phyloP scores from a whole-genome alignment of 2,329 filamentous ascomycete genomes.

The Sordariomycetes sp. region DNA sequence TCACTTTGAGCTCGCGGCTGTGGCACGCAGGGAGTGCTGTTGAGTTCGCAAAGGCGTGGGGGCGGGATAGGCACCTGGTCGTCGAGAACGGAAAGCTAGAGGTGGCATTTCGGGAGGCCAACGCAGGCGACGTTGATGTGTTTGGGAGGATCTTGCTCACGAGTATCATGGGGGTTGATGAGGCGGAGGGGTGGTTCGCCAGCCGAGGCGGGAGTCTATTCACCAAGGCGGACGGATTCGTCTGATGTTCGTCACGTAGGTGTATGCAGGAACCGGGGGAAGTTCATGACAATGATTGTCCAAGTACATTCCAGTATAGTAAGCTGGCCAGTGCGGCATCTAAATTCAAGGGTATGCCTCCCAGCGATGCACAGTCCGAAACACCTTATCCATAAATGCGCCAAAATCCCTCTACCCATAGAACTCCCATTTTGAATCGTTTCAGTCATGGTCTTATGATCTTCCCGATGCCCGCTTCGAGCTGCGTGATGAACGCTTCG shows the following conservation, averaged over 20 bases:
- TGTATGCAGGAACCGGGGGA: too few relatives aligned
- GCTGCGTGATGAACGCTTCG: too few relatives aligned
- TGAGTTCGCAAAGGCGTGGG: conserved; percentile 29
- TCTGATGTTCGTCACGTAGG: background rate
- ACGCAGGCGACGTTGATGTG: conserved; percentile 30
- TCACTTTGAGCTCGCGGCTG: conserved; percentile 27
- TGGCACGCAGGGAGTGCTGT: conserved; percentile 25
- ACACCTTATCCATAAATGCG: too few relatives aligned
- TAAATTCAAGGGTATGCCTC: too few relatives aligned
- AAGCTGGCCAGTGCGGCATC: too few relatives aligned
- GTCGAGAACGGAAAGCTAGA: conserved; percentile 18
- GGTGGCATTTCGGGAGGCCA: conserved; percentile 19
- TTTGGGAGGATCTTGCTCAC: conserved; percentile 29
- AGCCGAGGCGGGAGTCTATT: conserved; percentile 9
- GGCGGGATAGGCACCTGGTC: conserved; percentile 22
- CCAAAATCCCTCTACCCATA: too few relatives aligned
- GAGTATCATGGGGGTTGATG: conserved; percentile 9
- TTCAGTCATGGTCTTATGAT: too few relatives aligned
- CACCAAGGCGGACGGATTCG: background rate
- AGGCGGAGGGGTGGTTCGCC: conserved; percentile 23
- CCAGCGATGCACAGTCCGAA: too few relatives aligned
- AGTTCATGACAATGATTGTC: too few relatives aligned
- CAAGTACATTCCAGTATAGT: too few relatives aligned
- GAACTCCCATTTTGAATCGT: too few relatives aligned
- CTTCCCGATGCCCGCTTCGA: too few relatives aligned